A percentile compares a stretch with the other conserved stretches of the same genome.
These are phyloP conservation scores for Ottelia alismoides DNA, from an alignment of 106 monocot species.

Conservation along the genomic window DNA sequence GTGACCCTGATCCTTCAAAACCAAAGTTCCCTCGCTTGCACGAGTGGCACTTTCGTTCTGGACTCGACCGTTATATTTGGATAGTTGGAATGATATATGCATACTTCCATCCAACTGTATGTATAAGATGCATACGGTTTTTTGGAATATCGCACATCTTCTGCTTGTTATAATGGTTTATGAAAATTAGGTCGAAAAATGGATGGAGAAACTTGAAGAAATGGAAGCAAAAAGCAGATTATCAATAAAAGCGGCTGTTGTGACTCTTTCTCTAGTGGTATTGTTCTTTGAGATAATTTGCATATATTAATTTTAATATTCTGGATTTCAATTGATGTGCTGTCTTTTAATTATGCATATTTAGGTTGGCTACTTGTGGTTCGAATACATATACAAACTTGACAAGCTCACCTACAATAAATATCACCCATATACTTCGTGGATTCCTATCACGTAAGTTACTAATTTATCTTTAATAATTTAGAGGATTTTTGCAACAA, in stretches of 20 bases:
- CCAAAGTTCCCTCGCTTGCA: slow-evolving; percentile 51
- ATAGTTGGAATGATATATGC: slow-evolving; percentile 99
- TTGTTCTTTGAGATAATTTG: not conserved
- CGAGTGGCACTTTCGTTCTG: slow-evolving; percentile 97
- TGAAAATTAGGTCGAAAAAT: slow-evolving; percentile 60
- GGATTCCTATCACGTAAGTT: slow-evolving; percentile 97
- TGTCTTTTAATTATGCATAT: not conserved
- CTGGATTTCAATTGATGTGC: not conserved
- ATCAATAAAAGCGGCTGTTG: slow-evolving; percentile 45
- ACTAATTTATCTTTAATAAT: not conserved
- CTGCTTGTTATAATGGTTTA: not conserved
- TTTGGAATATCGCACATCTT: not conserved
- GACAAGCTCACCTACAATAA: slow-evolving; percentile 90
- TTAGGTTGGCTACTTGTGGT: slow-evolving; percentile 82
- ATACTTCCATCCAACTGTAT: slow-evolving; percentile 91
- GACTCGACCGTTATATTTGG: slow-evolving; percentile 98
- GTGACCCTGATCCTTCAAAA: slow-evolving; percentile 84
- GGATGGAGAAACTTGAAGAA: slow-evolving; percentile 96
- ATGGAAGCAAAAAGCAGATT: slow-evolving; percentile 47
- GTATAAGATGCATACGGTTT: not conserved
- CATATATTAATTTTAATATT: not conserved
- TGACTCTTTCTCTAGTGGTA: slow-evolving; percentile 63
- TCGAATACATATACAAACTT: slow-evolving; percentile 87
- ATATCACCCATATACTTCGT: slow-evolving; percentile 95
- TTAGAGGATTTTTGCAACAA: not conserved